phyloP scores from a whole-genome alignment of 2,329 filamentous ascomycete genomes.

The Fusarium miscanthi region DNA sequence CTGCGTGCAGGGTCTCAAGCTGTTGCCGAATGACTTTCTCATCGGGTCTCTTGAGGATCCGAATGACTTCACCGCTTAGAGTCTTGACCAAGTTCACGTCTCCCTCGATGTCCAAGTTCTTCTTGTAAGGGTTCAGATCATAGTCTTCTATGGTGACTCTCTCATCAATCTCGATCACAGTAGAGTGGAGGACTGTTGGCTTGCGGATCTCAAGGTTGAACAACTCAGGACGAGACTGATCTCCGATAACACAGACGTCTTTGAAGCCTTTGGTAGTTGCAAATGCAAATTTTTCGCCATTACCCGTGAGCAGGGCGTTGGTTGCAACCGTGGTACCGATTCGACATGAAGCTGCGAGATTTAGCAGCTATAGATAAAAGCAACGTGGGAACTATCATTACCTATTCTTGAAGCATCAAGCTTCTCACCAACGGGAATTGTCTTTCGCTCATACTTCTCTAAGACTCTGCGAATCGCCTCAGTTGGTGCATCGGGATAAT shows the following conservation, averaged over 20 bases:
- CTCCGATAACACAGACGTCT: slow-evolving; percentile 78
- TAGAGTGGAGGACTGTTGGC: slow-evolving; percentile 74
- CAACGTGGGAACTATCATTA: not conserved
- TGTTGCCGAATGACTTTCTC: slow-evolving; percentile 62
- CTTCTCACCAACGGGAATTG: slow-evolving; percentile 59
- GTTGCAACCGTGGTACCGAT: slow-evolving; percentile 83
- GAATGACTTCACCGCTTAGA: slow-evolving; percentile 72
- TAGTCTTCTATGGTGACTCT: slow-evolving; percentile 79
- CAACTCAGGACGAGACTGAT: slow-evolving; percentile 77
- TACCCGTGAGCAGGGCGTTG: slow-evolving; percentile 78
- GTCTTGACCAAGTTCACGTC: slow-evolving; percentile 53
- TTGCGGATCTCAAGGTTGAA: slow-evolving; percentile 77
- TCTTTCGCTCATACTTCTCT: slow-evolving; percentile 64
- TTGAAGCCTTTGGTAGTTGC: slow-evolving; percentile 75
- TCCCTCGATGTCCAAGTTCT: slow-evolving; percentile 56
- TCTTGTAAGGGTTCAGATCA: slow-evolving; percentile 67
- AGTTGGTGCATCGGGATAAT: slow-evolving; percentile 77
- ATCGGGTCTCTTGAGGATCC: slow-evolving; percentile 67
- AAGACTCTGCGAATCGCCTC: slow-evolving; percentile 77
- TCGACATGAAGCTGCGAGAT: slow-evolving; percentile 71
- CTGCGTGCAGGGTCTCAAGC: slow-evolving; percentile 68
- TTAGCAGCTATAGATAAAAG: not conserved
- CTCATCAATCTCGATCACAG: slow-evolving; percentile 77
- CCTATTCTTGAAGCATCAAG: slow-evolving; percentile 50
- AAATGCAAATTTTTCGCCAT: slow-evolving; percentile 77